Conservation (phyloP, 257 asterid species). For the Solanum pinnatisectum region DNA sequence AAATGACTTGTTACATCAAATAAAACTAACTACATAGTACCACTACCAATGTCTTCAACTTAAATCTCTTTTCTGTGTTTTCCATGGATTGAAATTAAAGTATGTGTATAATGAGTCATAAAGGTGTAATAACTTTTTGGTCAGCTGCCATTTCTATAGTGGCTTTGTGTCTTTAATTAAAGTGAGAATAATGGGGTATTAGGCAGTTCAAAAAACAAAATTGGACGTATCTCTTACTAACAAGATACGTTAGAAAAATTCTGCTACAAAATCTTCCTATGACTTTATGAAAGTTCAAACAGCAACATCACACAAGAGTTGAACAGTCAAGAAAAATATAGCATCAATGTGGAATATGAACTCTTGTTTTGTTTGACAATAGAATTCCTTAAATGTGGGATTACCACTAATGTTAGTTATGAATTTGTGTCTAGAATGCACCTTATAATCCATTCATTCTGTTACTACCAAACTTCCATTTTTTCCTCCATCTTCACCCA, state of each 20-base stretch:
- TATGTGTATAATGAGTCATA: neutral
- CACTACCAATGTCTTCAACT: neutral
- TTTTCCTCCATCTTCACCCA: neutral
- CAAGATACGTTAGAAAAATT: neutral
- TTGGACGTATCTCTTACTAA: neutral
- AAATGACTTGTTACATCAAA: neutral
- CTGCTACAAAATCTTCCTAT: neutral
- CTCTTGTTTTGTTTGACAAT: neutral
- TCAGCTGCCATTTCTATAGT: neutral
- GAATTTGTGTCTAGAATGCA: neutral
- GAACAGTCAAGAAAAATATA: neutral
- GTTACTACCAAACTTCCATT: neutral
- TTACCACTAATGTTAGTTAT: neutral
- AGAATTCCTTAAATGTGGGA: neutral
- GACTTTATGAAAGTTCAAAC: neutral
- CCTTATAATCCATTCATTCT: neutral
- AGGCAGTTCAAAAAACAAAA: neutral
- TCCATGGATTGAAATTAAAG: neutral
- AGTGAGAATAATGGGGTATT: neutral
- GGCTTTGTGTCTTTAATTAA: neutral
- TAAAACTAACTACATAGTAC: neutral
- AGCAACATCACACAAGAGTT: neutral
- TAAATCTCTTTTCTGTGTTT: neutral
- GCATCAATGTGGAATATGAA: neutral
- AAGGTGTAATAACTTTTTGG: neutral